Conservation (phyloP, 495 filamentous ascomycete genomes). For the Penicillium turbatum region DNA sequence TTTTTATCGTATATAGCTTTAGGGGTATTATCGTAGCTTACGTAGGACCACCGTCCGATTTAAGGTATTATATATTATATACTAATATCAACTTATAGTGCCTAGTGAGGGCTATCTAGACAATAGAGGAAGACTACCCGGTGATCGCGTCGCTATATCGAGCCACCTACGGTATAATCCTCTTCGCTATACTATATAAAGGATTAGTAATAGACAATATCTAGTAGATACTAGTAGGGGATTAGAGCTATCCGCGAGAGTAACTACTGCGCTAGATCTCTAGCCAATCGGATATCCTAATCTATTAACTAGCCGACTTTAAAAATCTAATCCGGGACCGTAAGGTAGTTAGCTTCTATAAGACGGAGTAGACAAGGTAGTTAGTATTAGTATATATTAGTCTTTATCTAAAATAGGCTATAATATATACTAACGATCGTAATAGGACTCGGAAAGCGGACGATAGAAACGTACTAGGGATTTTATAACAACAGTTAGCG, state of each 20-base stretch:
- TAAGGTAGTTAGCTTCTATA: slow-evolving; percentile 31
- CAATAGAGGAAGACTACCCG: slow-evolving; percentile 20
- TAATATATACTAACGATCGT: slow-evolving; percentile 10
- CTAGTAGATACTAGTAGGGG: slow-evolving; percentile 22
- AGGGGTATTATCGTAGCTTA: slow-evolving; percentile 30
- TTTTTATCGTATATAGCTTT: slow-evolving; percentile 33
- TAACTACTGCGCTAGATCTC: slow-evolving; percentile 17
- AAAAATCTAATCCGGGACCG: slow-evolving; percentile 28
- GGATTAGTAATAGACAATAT: slow-evolving; percentile 31
- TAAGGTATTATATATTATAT: background rate
- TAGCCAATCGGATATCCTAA: slow-evolving; percentile 18
- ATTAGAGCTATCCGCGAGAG: slow-evolving; percentile 24
- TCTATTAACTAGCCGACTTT: slow-evolving; percentile 16
- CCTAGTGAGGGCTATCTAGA: slow-evolving; percentile 26
- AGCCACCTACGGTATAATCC: slow-evolving; percentile 34
- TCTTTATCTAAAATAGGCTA: slow-evolving; percentile 1
- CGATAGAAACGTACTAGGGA: slow-evolving; percentile 17
- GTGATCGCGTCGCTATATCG: slow-evolving; percentile 27
- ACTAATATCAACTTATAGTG: slow-evolving; percentile 15
- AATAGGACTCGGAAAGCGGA: slow-evolving; percentile 18
- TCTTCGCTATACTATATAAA: slow-evolving; percentile 33
- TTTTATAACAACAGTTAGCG: slow-evolving; percentile 11
- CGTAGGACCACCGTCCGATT: slow-evolving; percentile 12
- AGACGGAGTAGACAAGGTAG: slow-evolving; percentile 27
- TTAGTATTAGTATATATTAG: slow-evolving; percentile 10